Evolutionary conservation across 768 basidiomycete species (phyloP), one percentile per base, ranked within the genome.

Genomic region (Lyophyllum atratum): DNA sequence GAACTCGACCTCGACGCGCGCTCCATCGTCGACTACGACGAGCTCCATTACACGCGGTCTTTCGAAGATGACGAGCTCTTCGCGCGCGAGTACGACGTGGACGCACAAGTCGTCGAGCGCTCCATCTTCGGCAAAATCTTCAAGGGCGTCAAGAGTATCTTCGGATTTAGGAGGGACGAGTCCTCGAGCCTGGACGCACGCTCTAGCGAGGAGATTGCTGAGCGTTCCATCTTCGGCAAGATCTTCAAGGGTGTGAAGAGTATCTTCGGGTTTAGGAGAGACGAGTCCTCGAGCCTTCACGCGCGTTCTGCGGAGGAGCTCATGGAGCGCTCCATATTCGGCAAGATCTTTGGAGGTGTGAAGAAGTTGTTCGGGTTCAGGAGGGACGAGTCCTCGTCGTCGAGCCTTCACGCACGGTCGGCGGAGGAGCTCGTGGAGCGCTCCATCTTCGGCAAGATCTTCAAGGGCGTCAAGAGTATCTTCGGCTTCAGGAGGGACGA

Each of bases 401-500:
- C 39, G n/a, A n/a, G n/a, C 17, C 39, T 40, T 4, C n/a, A 40
- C 2, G 52, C 28, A 11, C 52, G 52, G 8, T 44, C 52, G 26
- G 4, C 10, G 4, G 39, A 52, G 7, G 12, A 10, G 2, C 44
- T 57, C 15, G 45, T 42, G 17, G 37, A 52, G 21, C 56, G 56
- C 17, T 22, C 9, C 11, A 43, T 34, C 14, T 42, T 42, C 19
- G 15, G 19, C n/a, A 26, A n/a, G 44, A 28, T 49, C 5, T 40
- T 40, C n/a, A 4, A 19, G 15, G 39, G 15, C 40, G 28, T 15
- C n/a, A 42, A 40, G 39, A 4, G 34, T 26, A 15, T 53, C 22
- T 37, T 49, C 11, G 49, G 34, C 29, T 51, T 45, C 21, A 58
- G 21, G 52, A 48, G 46, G 40, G 52, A 39, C 11, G 51, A 50